Evolutionary conservation across 2,329 filamentous ascomycete species (phyloP).

Genomic region (Claviceps purpurea): DNA sequence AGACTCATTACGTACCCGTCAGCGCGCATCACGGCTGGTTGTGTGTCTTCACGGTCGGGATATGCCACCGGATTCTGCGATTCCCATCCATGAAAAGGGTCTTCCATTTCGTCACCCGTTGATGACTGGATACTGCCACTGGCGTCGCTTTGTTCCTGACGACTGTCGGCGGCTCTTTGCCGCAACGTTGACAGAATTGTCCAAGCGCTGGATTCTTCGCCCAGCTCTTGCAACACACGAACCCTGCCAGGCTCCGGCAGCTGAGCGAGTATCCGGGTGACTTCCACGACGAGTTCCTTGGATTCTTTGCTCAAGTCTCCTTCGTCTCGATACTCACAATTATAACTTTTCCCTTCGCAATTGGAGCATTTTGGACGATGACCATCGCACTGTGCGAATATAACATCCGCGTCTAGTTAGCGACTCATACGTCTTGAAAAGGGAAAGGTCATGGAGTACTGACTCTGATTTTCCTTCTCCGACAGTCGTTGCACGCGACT

Average conservation of each 20-base stretch:
- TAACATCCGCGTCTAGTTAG: background rate
- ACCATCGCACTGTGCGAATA: conserved; percentile 9
- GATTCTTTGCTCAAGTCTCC: conserved; percentile 3
- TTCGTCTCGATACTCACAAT: conserved; percentile 11
- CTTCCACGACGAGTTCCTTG: conserved; percentile 9
- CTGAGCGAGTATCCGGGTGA: conserved; percentile 13
- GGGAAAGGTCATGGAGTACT: background rate
- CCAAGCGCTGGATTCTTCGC: conserved; percentile 10
- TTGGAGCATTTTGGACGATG: conserved; percentile 9
- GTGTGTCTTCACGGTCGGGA: conserved; percentile 1
- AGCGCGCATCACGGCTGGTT: background rate
- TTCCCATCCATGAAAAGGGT: conserved; percentile 13
- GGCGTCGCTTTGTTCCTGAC: background rate
- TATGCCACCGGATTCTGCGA: conserved; percentile 13
- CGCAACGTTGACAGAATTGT: conserved; percentile 11
- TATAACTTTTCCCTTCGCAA: conserved; percentile 8
- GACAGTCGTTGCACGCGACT: conserved; percentile 13
- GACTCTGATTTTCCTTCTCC: conserved; percentile 13
- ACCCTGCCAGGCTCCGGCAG: conserved; percentile 9
- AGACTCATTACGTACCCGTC: background rate
- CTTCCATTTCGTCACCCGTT: background rate
- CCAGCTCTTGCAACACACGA: conserved; percentile 10
- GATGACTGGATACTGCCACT: background rate
- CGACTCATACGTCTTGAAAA: background rate
- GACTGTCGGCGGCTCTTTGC: background rate